Percentiles rank a stretch among this genome's conserved stretches.
These are phyloP conservation scores for Tylopilus rubrobrunneus DNA, from an alignment of 768 basidiomycete species.

Conservation along the genomic window DNA sequence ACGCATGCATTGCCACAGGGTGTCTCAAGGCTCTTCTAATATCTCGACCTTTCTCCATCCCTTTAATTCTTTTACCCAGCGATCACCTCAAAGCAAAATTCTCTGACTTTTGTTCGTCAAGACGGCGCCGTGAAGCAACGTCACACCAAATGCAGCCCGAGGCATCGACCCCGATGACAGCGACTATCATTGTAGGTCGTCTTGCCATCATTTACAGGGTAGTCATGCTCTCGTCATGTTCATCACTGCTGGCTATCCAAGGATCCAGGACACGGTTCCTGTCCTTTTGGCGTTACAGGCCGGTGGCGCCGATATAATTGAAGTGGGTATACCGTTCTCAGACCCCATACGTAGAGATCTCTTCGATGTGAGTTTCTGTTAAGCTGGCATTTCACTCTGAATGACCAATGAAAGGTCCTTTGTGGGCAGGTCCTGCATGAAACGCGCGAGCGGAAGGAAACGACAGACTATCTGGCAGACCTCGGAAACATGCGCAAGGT, in stretches of 20 bases:
- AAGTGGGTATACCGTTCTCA: constrained; percentile 17
- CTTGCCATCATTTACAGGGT: background rate
- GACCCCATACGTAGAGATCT: constrained; percentile 42
- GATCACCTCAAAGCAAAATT: background rate
- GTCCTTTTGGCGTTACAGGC: no score
- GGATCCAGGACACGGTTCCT: no score
- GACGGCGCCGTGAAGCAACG: background rate
- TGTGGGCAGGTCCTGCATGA: constrained; percentile 36
- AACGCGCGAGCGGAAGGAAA: constrained; percentile 35
- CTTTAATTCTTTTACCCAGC: background rate
- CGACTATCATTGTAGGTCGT: background rate
- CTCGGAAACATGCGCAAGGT: constrained; percentile 42
- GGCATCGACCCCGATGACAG: background rate
- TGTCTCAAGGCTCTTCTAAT: no score
- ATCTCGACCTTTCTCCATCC: background rate
- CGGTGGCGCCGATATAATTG: background rate
- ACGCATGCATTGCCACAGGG: no score
- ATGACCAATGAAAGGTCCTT: background rate
- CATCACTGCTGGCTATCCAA: no score
- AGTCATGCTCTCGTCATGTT: no score
- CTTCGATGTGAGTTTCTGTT: constrained; percentile 29
- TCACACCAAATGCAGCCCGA: background rate
- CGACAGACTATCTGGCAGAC: constrained; percentile 36
- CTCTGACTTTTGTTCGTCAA: background rate
- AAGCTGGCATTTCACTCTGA: background rate